phyloP scores from a whole-genome alignment of 2,329 filamentous ascomycete genomes.

The Akanthomyces lecanii region DNA sequence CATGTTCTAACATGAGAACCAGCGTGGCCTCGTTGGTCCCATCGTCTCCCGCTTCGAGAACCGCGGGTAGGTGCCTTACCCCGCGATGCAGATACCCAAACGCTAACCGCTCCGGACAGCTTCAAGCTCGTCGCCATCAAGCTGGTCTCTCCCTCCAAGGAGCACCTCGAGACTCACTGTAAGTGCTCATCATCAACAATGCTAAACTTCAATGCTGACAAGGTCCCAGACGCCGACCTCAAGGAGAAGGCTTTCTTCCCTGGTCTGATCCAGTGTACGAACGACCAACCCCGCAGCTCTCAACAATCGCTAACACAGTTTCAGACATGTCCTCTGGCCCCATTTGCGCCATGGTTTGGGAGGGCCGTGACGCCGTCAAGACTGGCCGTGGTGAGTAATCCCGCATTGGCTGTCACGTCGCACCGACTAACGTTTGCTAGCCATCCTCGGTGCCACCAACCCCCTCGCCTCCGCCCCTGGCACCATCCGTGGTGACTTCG shows the following conservation, averaged over 20 bases:
- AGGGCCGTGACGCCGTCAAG: constrained; percentile 98
- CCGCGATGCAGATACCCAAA: constrained; percentile 3
- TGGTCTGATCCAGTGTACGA: constrained; percentile 84
- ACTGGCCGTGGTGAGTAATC: constrained; percentile 75
- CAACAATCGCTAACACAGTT: constrained; percentile 19
- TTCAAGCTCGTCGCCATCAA: constrained; percentile 99
- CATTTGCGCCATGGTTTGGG: constrained; percentile 99
- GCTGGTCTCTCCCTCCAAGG: constrained; percentile 82
- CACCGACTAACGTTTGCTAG: constrained; percentile 37
- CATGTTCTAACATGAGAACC: constrained; percentile 25
- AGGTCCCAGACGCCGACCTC: constrained; percentile 69
- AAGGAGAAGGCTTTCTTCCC: constrained; percentile 94
- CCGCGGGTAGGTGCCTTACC: constrained; percentile 63
- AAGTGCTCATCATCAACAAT: constrained; percentile 28
- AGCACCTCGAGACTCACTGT: constrained; percentile 97
- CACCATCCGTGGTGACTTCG: constrained; percentile 95
- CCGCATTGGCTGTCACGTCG: background rate
- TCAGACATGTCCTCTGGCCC: constrained; percentile 95
- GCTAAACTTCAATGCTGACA: constrained; percentile 23
- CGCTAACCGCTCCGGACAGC: constrained; percentile 41
- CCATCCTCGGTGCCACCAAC: constrained; percentile 98
- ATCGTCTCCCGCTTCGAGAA: constrained; percentile 98
- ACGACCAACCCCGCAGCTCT: background rate
- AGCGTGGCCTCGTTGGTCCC: constrained; percentile 96
- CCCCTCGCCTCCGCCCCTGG: constrained; percentile 88